A percentile compares a stretch with the other conserved stretches of the same genome.
Evolutionary conservation across 106 monocot genomes (phyloP).

Genomic region (Allium cepa): DNA sequence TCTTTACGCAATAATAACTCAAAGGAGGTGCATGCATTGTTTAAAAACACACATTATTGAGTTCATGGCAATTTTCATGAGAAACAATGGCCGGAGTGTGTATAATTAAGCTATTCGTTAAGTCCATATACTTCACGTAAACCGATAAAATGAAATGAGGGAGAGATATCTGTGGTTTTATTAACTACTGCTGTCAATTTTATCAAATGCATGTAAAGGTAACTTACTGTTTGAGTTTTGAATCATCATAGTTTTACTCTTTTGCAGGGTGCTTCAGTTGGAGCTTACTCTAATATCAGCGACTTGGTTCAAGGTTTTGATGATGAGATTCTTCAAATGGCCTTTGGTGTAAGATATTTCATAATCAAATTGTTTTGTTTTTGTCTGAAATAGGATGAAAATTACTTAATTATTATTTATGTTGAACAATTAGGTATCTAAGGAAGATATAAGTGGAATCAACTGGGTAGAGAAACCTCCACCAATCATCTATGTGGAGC

Average conservation of each 20-base stretch:
- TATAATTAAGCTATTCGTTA: too few species aligned
- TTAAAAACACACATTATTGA: too few species aligned
- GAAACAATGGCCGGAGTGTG: too few species aligned
- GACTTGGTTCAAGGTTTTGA: constrained; percentile 74
- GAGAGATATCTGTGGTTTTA: too few species aligned
- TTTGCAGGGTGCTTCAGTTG: constrained; percentile 32
- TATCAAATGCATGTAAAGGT: too few species aligned
- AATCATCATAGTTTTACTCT: not conserved
- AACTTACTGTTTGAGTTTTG: not conserved
- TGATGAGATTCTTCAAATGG: constrained; percentile 48
- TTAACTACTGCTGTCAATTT: too few species aligned
- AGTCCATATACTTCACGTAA: too few species aligned
- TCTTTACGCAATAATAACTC: too few species aligned
- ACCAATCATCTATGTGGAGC: constrained; percentile 37
- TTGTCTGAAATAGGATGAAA: not conserved
- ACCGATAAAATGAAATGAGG: too few species aligned
- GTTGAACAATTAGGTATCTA: constrained; percentile 27
- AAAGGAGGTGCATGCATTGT: too few species aligned
- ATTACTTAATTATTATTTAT: not conserved
- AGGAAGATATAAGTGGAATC: constrained; percentile 38
- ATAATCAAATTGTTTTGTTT: too few species aligned
- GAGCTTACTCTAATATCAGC: constrained; percentile 50
- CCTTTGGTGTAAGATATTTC: constrained; percentile 39
- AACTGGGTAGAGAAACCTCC: constrained; percentile 39
- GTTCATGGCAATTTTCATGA: too few species aligned